Percentiles rank a stretch among this genome's conserved stretches.
Evolutionary conservation across 176 grass and related monocot genomes (phyloP).

Genomic region (Oryza australiensis): DNA sequence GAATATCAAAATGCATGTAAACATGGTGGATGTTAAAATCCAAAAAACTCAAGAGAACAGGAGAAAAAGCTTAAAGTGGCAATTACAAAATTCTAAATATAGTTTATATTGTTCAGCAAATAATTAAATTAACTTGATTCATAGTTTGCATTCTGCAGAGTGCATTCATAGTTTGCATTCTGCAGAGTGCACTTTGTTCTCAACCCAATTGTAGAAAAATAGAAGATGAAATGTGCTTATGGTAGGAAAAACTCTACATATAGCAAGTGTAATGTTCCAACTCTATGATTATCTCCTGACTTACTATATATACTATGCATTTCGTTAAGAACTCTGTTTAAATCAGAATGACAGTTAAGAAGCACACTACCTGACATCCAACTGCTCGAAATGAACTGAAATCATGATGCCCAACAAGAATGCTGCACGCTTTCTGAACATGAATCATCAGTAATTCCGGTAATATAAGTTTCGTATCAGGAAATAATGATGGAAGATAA

Average conservation of each 20-base stretch:
- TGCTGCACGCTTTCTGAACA: constrained; percentile 79
- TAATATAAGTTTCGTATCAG: constrained; percentile 23
- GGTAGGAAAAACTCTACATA: not conserved
- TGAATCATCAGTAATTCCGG: constrained; percentile 26
- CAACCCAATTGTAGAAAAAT: not conserved
- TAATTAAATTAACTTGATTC: constrained; percentile 7
- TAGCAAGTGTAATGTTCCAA: constrained; percentile 20
- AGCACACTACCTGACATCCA: constrained; percentile 81
- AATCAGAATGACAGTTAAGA: constrained; percentile 36
- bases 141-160: not conserved
- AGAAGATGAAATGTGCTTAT: not conserved
- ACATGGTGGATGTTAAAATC: constrained; percentile 15
- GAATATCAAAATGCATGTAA: constrained; percentile 12
- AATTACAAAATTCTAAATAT: not conserved
- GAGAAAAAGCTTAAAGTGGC: not conserved
- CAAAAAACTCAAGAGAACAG: not conserved
- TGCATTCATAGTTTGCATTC: not conserved
- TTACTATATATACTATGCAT: constrained; percentile 20
- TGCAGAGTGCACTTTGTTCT: constrained; percentile 9
- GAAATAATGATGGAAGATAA: constrained; percentile 16
- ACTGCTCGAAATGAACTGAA: constrained; percentile 95
- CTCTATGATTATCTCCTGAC: not conserved
- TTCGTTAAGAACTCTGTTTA: constrained; percentile 29
- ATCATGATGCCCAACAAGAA: constrained; percentile 88
- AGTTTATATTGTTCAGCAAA: not conserved